A percentile compares a stretch with the other conserved stretches of the same genome.
Evolutionary conservation across 768 basidiomycete genomes (phyloP).

Genomic region (Panaeolus papilionaceus): DNA sequence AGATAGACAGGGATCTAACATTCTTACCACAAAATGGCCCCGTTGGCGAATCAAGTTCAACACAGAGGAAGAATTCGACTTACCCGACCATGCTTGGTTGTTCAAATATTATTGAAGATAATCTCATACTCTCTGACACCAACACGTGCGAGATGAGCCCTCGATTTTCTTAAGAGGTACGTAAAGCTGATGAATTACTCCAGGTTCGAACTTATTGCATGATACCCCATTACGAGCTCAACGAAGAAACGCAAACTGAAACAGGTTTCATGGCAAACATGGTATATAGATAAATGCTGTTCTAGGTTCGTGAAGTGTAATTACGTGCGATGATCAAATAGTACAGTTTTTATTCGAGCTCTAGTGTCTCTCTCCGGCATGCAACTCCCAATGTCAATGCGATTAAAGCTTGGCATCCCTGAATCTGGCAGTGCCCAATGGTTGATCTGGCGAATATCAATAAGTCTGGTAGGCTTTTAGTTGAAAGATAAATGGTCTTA

Average conservation of each 20-base stretch:
- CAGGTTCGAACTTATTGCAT: background rate
- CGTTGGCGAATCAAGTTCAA: slow-evolving; percentile 48
- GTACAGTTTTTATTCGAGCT: background rate
- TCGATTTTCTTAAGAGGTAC: background rate
- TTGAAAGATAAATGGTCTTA: slow-evolving; percentile 51
- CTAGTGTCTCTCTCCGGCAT: background rate
- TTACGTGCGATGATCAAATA: slow-evolving; percentile 2
- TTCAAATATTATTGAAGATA: slow-evolving; percentile 40
- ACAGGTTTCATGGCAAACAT: background rate
- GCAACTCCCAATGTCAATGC: background rate
- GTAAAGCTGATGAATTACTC: background rate
- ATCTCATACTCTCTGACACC: background rate
- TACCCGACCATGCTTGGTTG: slow-evolving; percentile 45
- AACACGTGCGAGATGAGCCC: background rate
- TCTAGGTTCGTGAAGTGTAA: slow-evolving; percentile 5
- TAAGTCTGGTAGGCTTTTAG: background rate
- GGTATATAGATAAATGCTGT: slow-evolving; percentile 12
- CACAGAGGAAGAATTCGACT: slow-evolving; percentile 43
- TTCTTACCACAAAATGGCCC: slow-evolving; percentile 40
- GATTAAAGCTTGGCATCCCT: slow-evolving; percentile 16
- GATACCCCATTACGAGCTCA: background rate
- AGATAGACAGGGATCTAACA: slow-evolving; percentile 36
- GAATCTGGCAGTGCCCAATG: slow-evolving; percentile 9
- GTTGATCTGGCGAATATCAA: slow-evolving; percentile 11
- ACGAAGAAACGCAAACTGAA: background rate